Percentiles rank a stretch among this genome's conserved stretches.
Conservation (phyloP, 2,329 filamentous ascomycete genomes). For the Calonectria pteridis region DNA sequence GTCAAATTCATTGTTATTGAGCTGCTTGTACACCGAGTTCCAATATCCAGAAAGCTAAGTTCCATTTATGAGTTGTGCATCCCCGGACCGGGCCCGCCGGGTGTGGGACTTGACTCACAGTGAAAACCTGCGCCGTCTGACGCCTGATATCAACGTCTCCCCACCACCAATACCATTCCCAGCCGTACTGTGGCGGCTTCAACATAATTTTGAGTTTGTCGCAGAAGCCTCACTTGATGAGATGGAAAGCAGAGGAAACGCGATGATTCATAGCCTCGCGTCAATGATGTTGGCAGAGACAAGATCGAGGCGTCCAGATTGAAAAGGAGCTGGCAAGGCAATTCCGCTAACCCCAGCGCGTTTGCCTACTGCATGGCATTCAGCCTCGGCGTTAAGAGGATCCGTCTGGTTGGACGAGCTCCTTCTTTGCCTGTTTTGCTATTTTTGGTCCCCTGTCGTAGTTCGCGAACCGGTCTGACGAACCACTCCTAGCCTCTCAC, state of each 20-base stretch:
- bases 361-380: not conserved
- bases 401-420: not conserved
- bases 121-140: not conserved
- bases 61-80: not conserved
- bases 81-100: not conserved
- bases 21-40: not conserved
- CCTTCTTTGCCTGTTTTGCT: not conserved
- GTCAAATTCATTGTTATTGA: conserved; percentile 42
- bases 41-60: not conserved
- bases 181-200: not conserved
- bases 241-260: not conserved
- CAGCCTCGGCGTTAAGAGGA: not conserved
- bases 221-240: no score
- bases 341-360: not conserved
- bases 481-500: not conserved
- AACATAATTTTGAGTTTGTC: not conserved
- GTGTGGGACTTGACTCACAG: not conserved
- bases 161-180: conserved; percentile 16
- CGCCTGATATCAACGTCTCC: conserved; percentile 9
- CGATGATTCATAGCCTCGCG: not conserved
- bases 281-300: not conserved
- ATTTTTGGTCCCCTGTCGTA: not conserved
- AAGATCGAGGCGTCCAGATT: not conserved
- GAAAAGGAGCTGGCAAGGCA: not conserved
- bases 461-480: not conserved